phyloP scores from a whole-genome alignment of 495 filamentous ascomycete genomes.

The Penicillium bovifimosum region DNA sequence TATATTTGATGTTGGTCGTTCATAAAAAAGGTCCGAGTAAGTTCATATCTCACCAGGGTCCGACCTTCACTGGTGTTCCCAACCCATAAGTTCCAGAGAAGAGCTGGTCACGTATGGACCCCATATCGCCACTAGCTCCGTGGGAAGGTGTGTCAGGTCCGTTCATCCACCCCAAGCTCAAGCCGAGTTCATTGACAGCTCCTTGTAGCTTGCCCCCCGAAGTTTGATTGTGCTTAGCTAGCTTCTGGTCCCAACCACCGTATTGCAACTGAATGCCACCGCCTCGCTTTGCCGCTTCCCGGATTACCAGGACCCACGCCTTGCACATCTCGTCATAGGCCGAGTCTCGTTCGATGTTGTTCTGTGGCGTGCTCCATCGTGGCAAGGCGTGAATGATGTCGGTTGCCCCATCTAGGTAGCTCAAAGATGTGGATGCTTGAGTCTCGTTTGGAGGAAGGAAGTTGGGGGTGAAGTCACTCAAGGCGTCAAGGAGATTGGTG shows the following conservation, averaged over 20 bases:
- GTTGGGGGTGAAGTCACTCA: constrained; percentile 90
- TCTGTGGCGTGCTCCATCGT: constrained; percentile 75
- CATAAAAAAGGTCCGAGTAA: constrained; percentile 1
- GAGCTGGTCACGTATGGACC: constrained; percentile 72
- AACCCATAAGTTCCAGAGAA: constrained; percentile 72
- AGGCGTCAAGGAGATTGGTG: constrained; percentile 73
- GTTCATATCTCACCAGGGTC: constrained; percentile 53
- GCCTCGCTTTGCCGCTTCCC: constrained; percentile 83
- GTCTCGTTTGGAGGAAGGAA: constrained; percentile 88
- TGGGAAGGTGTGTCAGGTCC: constrained; percentile 43
- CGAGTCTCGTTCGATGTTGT: constrained; percentile 87
- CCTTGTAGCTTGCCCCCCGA: constrained; percentile 77
- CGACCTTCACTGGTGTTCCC: constrained; percentile 62
- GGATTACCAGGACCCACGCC: constrained; percentile 89
- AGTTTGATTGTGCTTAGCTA: constrained; percentile 82
- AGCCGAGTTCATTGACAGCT: constrained; percentile 71
- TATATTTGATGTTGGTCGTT: constrained; percentile 11
- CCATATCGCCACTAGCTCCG: constrained; percentile 43
- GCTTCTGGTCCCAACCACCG: constrained; percentile 86
- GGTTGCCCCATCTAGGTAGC: constrained; percentile 83
- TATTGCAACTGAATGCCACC: constrained; percentile 89
- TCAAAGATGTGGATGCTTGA: constrained; percentile 70
- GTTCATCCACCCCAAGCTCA: constrained; percentile 72
- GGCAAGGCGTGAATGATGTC: constrained; percentile 85
- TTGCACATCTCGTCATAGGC: constrained; percentile 93